These are phyloP conservation scores for Scleromitrula shiraiana DNA, from an alignment of 2,329 filamentous ascomycete genomes.

Conservation along the genomic window DNA sequence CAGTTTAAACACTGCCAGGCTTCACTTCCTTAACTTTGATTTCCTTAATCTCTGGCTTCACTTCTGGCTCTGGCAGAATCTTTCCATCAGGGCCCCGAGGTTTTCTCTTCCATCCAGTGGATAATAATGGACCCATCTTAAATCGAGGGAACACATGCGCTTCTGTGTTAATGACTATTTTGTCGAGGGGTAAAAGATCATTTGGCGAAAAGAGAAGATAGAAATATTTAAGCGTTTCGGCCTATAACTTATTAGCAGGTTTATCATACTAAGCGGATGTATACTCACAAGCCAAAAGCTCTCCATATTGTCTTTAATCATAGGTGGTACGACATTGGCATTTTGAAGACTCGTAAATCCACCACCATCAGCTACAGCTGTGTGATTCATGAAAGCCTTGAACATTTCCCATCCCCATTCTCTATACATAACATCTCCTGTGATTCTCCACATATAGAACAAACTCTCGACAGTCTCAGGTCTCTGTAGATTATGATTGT, in stretches of 20 bases:
- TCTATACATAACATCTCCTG: conserved; percentile 77
- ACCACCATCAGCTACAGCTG: conserved; percentile 65
- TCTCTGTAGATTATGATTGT: conserved; percentile 86
- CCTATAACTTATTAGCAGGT: conserved; percentile 40
- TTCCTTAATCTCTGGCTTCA: conserved; percentile 10
- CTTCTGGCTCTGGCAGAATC: conserved; percentile 21
- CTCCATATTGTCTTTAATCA: conserved; percentile 85
- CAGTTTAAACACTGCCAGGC: not conserved
- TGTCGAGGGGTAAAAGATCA: conserved; percentile 74
- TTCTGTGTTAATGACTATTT: conserved; percentile 92
- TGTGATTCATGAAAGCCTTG: conserved; percentile 79
- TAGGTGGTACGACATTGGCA: conserved; percentile 63
- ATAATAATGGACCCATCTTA: conserved; percentile 67
- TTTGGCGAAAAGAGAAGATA: conserved; percentile 86
- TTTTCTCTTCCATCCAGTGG: conserved; percentile 73
- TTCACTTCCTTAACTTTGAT: conserved; percentile 15
- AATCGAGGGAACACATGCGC: conserved; percentile 87
- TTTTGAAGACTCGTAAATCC: conserved; percentile 78
- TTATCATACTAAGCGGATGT: not conserved
- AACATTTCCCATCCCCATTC: conserved; percentile 99
- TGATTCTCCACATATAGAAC: conserved; percentile 99
- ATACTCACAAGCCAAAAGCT: conserved; percentile 86
- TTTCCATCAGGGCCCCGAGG: conserved; percentile 39
- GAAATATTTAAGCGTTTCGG: conserved; percentile 96
- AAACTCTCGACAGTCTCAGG: conserved; percentile 95